Evolutionary conservation across 139 green algal species (phyloP), one percentile per base, ranked within the genome.

Genomic region (Tetradesmus lagerheimii): DNA sequence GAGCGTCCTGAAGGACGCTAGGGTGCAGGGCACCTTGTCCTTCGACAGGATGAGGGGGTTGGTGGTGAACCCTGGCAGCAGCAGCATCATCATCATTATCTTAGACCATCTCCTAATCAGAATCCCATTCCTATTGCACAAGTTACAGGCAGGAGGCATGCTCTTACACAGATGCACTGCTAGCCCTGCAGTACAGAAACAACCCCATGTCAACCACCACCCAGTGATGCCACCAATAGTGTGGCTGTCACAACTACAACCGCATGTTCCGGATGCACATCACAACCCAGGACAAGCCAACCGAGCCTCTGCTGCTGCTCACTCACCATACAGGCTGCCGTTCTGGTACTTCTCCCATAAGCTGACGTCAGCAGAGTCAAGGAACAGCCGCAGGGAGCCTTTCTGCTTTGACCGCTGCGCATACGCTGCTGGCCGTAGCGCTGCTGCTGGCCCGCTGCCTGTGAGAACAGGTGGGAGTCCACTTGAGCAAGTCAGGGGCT

Each of bases 11-110:
- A 97, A 86, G 15, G 83, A 78, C 1, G 90, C 64, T 20, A 97
- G 16, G 15, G 80, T 95, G 93, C 96, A 98, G 14, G 91, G 88
- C 41, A 96, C 94, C 41, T 89, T 90, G 80, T 97, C 95, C 0
- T 93, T 82, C 41, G 96, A 92, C 9, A 99, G 88, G 45, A 98
- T 96, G 57, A 81, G 80, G 16, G 96, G 96, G 87, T 98, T 99
- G 27, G 96, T 98, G 0, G 97, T 98, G 66, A 97, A 94, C 47
- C 96, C 96, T 87, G 82, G 34, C 23, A 79, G 71, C 43, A 75
- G 29, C 23, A 75, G 45, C 45, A 57, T 29, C 80, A 86, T n/a
- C 31, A 79, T n/a, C 71, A 79, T 11, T 15, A 62, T 41, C n/a
- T 14, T 16, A 39, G 4, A 83, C 43, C 29, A 31, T 0, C 8